phyloP scores from a whole-genome alignment of 176 grass and related monocot species.

The Oryza coarctata region DNA sequence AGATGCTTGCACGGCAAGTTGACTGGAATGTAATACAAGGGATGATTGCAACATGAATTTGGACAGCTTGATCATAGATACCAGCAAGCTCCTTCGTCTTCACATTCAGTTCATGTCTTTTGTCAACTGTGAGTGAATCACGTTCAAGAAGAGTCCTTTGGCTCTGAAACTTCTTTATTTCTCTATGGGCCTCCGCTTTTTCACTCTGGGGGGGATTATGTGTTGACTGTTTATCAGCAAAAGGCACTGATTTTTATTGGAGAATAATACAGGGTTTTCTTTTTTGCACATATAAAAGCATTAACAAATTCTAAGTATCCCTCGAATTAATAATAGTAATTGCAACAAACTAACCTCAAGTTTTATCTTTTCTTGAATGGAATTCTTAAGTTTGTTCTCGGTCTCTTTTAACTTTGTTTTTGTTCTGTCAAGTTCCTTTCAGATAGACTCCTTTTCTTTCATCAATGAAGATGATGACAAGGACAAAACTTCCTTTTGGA shows the following conservation, averaged over 20 bases:
- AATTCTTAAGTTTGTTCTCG: constrained; percentile 78
- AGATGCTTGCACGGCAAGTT: neutral
- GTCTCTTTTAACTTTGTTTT: constrained; percentile 79
- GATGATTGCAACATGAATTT: constrained; percentile 37
- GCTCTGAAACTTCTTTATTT: constrained; percentile 79
- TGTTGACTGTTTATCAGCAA: neutral
- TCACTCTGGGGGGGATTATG: constrained; percentile 60
- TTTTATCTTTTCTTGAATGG: constrained; percentile 87
- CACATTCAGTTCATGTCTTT: constrained; percentile 61
- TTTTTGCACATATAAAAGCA: neutral
- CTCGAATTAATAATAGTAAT: neutral
- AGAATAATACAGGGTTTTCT: neutral
- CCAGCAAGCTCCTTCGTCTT: constrained; percentile 47
- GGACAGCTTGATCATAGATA: constrained; percentile 54
- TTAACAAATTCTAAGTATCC: constrained; percentile 7
- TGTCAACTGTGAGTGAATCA: constrained; percentile 48
- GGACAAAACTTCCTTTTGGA: constrained; percentile 64
- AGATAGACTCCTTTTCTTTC: constrained; percentile 83
- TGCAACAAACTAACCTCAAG: constrained; percentile 63
- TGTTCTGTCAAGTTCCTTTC: constrained; percentile 80
- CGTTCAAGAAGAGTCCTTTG: constrained; percentile 77
- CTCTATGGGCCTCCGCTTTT: constrained; percentile 62
- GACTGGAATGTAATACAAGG: constrained; percentile 7
- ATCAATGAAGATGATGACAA: constrained; percentile 75
- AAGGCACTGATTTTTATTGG: neutral